Conservation (phyloP, 2,329 filamentous ascomycete genomes). For the Fonsecaea monophora region DNA sequence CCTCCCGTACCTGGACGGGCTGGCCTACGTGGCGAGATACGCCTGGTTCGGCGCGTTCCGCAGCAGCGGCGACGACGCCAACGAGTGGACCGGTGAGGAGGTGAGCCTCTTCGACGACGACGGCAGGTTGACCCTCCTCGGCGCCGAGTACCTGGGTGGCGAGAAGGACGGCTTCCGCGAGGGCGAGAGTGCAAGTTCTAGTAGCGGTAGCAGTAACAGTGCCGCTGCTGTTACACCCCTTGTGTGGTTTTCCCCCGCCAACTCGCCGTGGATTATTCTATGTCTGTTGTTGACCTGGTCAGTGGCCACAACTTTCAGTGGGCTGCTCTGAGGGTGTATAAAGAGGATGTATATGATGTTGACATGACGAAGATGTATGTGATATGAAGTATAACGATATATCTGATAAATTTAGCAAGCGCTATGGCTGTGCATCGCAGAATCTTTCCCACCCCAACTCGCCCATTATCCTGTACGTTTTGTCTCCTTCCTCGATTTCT, state of each 20-base stretch:
- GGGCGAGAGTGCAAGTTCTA: slow-evolving; percentile 32
- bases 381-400: no score
- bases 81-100: slow-evolving; percentile 74
- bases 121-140: slow-evolving; percentile 76
- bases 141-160: slow-evolving; percentile 75
- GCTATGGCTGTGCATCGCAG: no score
- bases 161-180: slow-evolving; percentile 68
- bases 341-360: no score
- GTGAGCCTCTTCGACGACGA: slow-evolving; percentile 67
- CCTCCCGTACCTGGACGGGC: slow-evolving; percentile 69
- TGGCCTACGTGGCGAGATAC: slow-evolving; percentile 62
- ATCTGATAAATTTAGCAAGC: no score
- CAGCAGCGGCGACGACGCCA: slow-evolving; percentile 64
- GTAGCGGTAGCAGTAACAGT: not conserved
- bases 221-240: not conserved
- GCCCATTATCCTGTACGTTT: no score
- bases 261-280: not conserved
- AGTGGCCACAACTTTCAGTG: not conserved
- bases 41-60: slow-evolving; percentile 79
- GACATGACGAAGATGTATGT: no score
- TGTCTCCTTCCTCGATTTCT: no score
- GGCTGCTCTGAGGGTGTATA: not conserved
- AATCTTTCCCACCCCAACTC: no score
- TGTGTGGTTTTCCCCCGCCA: not conserved
- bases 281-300: not conserved